Evolutionary conservation across 2,329 filamentous ascomycete species (phyloP).

Genomic region (Helicocarpus griseus): DNA sequence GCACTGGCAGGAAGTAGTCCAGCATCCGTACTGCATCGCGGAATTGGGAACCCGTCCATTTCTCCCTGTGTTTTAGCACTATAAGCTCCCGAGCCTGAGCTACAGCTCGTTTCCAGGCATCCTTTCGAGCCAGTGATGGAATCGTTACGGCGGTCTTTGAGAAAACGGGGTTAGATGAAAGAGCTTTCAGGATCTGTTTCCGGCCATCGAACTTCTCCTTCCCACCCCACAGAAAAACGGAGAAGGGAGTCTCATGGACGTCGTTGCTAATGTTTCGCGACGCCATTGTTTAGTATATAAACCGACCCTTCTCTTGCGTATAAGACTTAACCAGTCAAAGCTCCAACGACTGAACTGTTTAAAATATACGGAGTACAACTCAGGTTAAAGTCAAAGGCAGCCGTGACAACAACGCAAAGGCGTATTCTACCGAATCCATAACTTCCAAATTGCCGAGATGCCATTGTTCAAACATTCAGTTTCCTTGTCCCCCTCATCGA

Average conservation of each 20-base stretch:
- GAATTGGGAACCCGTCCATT: constrained; percentile 16
- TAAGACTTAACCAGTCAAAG: background rate
- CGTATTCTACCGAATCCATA: background rate
- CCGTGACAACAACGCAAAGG: background rate
- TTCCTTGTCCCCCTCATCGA: too few relatives aligned
- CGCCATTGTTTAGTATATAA: constrained; percentile 2
- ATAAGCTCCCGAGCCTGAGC: constrained; percentile 15
- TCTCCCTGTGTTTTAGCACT: constrained; percentile 12
- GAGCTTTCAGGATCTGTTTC: constrained; percentile 11
- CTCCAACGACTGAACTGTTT: background rate
- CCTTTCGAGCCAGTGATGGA: constrained; percentile 15
- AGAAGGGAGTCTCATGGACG: constrained; percentile 11
- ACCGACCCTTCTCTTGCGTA: background rate
- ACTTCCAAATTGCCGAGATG: background rate
- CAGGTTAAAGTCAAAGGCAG: background rate
- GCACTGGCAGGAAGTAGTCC: constrained; percentile 17
- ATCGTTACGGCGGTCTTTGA: constrained; percentile 13
- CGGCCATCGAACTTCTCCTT: constrained; percentile 15
- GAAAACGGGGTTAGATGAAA: constrained; percentile 15
- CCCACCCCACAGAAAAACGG: constrained; percentile 17
- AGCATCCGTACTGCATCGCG: constrained; percentile 14
- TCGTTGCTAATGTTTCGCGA: constrained; percentile 14
- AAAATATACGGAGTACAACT: background rate
- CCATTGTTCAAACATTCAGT: too few relatives aligned
- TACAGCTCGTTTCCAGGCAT: constrained; percentile 15